Conservation (phyloP, 2,329 filamentous ascomycete species). For the Juglanconis oblonga region DNA sequence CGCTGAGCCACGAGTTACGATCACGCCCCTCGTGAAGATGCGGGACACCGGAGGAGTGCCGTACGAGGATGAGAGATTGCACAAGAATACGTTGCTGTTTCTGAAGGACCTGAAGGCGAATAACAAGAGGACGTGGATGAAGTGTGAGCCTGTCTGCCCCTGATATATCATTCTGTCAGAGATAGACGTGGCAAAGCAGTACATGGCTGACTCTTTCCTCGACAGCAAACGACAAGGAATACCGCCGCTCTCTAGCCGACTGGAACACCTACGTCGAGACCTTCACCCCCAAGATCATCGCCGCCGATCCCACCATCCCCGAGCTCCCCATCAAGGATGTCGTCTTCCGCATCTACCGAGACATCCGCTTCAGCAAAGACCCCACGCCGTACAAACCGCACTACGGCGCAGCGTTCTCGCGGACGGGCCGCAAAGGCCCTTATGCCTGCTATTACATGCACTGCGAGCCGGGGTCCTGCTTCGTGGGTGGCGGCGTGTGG, state of each 20-base stretch:
- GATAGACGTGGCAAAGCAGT: too few relatives aligned
- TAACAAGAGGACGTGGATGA: conserved; percentile 58
- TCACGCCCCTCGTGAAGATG: conserved; percentile 39
- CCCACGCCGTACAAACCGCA: conserved; percentile 87
- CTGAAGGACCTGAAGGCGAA: conserved; percentile 57
- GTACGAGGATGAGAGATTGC: conserved; percentile 52
- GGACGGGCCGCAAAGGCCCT: conserved; percentile 81
- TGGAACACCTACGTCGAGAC: conserved; percentile 76
- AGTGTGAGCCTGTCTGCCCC: conserved; percentile 37
- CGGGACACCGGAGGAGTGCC: conserved; percentile 39
- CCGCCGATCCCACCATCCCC: conserved; percentile 77
- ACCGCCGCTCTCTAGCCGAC: conserved; percentile 73
- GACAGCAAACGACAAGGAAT: conserved; percentile 75
- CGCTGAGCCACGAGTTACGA: conserved; percentile 36
- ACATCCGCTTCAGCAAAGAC: conserved; percentile 80
- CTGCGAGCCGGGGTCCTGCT: conserved; percentile 67
- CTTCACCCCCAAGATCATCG: conserved; percentile 67
- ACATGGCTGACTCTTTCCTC: neutral
- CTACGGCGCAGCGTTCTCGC: conserved; percentile 83
- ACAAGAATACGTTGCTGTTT: conserved; percentile 57
- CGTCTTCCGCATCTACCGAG: conserved; percentile 83
- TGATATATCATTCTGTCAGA: neutral
- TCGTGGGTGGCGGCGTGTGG: conserved; percentile 82
- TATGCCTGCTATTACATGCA: conserved; percentile 90
- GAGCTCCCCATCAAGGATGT: conserved; percentile 84